Conservation (phyloP, 805 yeast genomes). For the Cyberlindnera veronae region DNA sequence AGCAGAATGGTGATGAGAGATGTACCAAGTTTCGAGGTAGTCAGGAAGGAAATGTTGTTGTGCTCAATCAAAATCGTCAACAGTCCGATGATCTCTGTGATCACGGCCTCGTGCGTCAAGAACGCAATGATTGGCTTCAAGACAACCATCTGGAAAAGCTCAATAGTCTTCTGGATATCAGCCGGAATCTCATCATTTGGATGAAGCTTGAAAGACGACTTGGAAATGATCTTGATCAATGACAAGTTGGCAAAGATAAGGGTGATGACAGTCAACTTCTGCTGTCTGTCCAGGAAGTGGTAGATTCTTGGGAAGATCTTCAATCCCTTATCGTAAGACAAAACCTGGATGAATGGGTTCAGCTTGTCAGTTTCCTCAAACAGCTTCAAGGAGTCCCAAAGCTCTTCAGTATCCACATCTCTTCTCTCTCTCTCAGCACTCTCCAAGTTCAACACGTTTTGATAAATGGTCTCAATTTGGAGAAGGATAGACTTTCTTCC, state of each 20-base stretch:
- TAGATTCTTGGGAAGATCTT: constrained; percentile 86
- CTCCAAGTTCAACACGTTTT: constrained; percentile 74
- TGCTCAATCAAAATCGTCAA: constrained; percentile 66
- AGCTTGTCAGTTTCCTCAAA: constrained; percentile 49
- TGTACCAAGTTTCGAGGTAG: constrained; percentile 72
- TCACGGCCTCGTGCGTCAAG: constrained; percentile 70
- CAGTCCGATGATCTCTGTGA: constrained; percentile 74
- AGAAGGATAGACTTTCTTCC: constrained; percentile 54
- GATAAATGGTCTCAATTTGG: constrained; percentile 74
- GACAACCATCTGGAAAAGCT: constrained; percentile 74
- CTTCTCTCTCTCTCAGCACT: constrained; percentile 61
- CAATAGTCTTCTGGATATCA: constrained; percentile 56
- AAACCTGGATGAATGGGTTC: constrained; percentile 77
- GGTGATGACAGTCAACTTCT: constrained; percentile 72
- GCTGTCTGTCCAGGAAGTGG: constrained; percentile 74
- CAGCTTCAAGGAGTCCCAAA: constrained; percentile 79
- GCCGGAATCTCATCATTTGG: constrained; percentile 49
- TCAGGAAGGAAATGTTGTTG: constrained; percentile 55
- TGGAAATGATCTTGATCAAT: constrained; percentile 68
- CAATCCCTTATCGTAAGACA: constrained; percentile 83
- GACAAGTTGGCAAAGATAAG: constrained; percentile 77
- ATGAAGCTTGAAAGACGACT: constrained; percentile 75
- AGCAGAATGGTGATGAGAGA: constrained; percentile 85
- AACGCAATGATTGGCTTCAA: constrained; percentile 81
- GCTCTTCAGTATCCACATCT: constrained; percentile 41